A percentile compares a stretch with the other conserved stretches of the same genome.
Conservation (phyloP, 257 asterid species). For the Anisodus tanguticus region DNA sequence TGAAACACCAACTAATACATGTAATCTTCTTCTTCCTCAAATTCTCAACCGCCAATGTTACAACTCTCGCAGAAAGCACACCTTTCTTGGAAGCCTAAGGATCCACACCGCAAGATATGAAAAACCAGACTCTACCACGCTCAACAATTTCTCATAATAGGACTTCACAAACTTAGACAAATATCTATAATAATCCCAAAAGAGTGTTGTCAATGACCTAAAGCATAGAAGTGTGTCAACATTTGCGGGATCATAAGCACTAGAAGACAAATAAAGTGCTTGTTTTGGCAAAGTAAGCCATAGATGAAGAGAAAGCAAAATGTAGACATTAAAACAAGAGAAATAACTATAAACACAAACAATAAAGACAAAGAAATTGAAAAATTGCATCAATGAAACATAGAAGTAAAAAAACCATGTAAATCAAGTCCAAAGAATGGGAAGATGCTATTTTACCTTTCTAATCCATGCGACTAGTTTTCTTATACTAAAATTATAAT, state of each 20-base stretch:
- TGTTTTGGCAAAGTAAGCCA: neutral
- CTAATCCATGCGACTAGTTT: neutral
- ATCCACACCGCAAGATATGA: neutral
- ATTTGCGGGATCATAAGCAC: neutral
- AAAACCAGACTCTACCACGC: neutral
- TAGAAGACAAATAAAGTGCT: neutral
- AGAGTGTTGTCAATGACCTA: neutral
- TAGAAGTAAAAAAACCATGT: neutral
- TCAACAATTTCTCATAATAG: neutral
- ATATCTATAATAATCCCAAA: neutral
- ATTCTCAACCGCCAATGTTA: neutral
- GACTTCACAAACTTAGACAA: neutral
- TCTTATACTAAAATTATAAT: neutral
- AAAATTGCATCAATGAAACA: neutral
- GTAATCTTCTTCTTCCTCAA: neutral
- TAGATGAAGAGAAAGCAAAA: neutral
- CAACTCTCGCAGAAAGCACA: neutral
- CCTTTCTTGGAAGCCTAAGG: neutral
- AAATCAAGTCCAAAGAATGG: neutral
- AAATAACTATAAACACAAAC: neutral
- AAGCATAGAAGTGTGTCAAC: neutral
- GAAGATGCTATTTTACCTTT: neutral
- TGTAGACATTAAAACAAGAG: neutral
- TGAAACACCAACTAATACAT: neutral
- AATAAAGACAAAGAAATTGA: neutral